Evolutionary conservation across 1,139 yeast genomes (phyloP), one percentile per base, ranked within the genome.

Genomic region (Suhomyces kunorum): DNA sequence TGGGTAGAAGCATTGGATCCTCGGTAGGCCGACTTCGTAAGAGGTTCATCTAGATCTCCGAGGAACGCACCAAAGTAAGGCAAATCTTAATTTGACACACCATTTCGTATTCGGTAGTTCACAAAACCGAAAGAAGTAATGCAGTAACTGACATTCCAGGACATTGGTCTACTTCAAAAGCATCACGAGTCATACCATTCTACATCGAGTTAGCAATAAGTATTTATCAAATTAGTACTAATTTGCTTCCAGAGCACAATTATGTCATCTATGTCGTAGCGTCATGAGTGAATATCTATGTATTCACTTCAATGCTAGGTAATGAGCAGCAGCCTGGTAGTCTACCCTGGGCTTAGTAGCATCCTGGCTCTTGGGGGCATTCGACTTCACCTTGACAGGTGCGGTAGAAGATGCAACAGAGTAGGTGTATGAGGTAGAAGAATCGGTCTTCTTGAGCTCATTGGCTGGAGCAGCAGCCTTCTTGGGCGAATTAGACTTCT

Each of bases 251-350:
- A 20, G 24, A 20, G 24, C 24, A 9, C 8, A 20, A 20, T 4
- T n/a, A 5, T 20, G 24, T 20, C 24, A 20, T 9, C 8, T n/a
- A 20, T 9, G 24, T 8, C 8, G 2, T 20, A 18, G 11, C 11
- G 11, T 20, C 24, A 17, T 15, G 22, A 9, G 20, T 14, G 15
- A 5, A 27, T 18, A 15, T 15, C 18, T 27, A 9, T 4, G 4
- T 1, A 18, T 11, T 34, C 17, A 36, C 17, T 31, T 36, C 28
- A 36, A 32, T 5, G 39, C 35, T 12, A 37, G 33, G 28, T 37
- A 37, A 13, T 16, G 24, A 14, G 36, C 29, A 23, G 33, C 40
- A 15, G 32, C 18, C 17, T 37, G 27, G 18, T 37, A 37, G 15
- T 32, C 28, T 3, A 20, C 12, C 19, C 25, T 28, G 8, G 36